Conservation (phyloP, 352 stramenopile species). For the Globisporangium irregulare region DNA sequence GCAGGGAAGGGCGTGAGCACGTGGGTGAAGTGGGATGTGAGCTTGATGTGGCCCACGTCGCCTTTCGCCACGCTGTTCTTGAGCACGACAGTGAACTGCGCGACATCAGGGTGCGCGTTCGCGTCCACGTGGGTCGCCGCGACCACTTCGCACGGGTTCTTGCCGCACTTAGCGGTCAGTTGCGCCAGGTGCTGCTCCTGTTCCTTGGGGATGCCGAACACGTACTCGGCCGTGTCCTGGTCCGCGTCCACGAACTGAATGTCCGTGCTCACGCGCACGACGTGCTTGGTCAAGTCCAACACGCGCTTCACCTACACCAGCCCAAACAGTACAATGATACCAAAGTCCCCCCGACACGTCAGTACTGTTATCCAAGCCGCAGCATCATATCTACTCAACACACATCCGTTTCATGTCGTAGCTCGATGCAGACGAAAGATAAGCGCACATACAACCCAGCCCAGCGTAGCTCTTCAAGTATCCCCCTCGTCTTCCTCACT, state of each 20-base stretch:
- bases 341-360: neutral
- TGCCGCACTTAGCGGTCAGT: constrained; percentile 70
- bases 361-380: neutral
- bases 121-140: constrained; percentile 29
- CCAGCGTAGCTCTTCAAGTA: neutral
- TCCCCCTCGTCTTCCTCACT: neutral
- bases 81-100: constrained; percentile 72
- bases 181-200: constrained; percentile 55
- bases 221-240: constrained; percentile 53
- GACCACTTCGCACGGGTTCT: constrained; percentile 66
- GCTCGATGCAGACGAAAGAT: neutral
- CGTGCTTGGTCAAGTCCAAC: constrained; percentile 78
- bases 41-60: constrained; percentile 58
- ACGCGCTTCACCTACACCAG: constrained; percentile 60
- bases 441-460: neutral
- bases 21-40: constrained; percentile 77
- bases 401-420: neutral
- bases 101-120: constrained; percentile 29
- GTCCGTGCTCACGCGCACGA: constrained; percentile 73
- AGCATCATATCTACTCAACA: neutral
- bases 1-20: constrained; percentile 75
- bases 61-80: constrained; percentile 53
- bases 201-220: constrained; percentile 55
- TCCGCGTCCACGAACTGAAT: constrained; percentile 71
- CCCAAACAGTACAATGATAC: neutral